Evolutionary conservation across 2,329 filamentous ascomycete genomes (phyloP).

Genomic region (Lasiodiplodia sp.): DNA sequence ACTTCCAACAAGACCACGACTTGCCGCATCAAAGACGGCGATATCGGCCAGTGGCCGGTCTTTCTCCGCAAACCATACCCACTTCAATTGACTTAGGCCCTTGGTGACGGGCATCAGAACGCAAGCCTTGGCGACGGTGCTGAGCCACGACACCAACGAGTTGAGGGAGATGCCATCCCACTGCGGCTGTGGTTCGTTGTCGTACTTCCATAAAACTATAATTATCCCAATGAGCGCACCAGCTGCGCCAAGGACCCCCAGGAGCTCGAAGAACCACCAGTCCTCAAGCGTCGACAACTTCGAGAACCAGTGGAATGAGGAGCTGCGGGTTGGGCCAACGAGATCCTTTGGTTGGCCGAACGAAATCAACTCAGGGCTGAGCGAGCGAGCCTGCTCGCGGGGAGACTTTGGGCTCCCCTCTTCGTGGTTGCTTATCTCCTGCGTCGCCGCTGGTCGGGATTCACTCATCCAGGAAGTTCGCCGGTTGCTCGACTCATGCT

Average conservation of each 20-base stretch:
- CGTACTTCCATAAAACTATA: neutral
- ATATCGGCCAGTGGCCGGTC: neutral
- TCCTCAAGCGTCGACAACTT: neutral
- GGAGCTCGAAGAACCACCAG: neutral
- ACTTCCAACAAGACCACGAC: neutral
- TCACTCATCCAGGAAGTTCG: neutral
- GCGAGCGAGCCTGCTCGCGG: neutral
- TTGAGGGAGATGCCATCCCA: neutral
- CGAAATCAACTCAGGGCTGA: neutral
- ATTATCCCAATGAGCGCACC: neutral
- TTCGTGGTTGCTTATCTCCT: neutral
- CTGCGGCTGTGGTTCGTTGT: neutral
- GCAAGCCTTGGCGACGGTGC: neutral
- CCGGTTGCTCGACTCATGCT: neutral
- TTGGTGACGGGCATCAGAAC: neutral
- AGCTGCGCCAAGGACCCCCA: neutral
- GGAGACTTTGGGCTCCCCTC: neutral
- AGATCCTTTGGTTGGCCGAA: neutral
- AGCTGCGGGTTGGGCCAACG: neutral
- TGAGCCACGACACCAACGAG: neutral
- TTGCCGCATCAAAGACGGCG: neutral
- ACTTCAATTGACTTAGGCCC: neutral
- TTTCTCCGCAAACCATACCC: neutral
- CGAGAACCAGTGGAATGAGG: neutral
- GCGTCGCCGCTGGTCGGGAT: neutral